Evolutionary conservation across 2,329 filamentous ascomycete genomes (phyloP).

Genomic region (Neofusicoccum sp.): DNA sequence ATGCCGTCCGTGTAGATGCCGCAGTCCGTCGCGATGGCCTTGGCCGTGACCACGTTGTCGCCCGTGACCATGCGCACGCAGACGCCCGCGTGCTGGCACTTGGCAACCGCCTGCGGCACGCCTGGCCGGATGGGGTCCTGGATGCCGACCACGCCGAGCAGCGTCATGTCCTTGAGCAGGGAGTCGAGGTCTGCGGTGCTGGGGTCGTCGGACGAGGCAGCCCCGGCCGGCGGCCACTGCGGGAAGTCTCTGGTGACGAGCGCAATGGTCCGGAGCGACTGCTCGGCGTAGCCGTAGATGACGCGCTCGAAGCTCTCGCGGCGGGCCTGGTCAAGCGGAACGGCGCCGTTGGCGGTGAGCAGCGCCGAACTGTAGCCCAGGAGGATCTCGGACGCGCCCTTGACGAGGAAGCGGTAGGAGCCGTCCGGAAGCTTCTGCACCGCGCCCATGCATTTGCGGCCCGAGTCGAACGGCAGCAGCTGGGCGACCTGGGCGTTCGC

Average conservation of each 20-base stretch:
- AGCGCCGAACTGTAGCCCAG: conserved; percentile 30
- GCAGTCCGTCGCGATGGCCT: conserved; percentile 76
- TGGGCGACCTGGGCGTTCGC: conserved; percentile 49
- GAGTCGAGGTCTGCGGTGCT: background rate
- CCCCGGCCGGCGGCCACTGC: conserved; percentile 32
- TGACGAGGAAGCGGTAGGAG: conserved; percentile 52
- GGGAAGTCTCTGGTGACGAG: conserved; percentile 41
- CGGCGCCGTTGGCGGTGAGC: background rate
- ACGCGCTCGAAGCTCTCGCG: conserved; percentile 24
- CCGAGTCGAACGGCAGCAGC: conserved; percentile 56
- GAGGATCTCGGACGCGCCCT: conserved; percentile 59
- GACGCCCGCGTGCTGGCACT: conserved; percentile 74
- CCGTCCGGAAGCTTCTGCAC: conserved; percentile 50
- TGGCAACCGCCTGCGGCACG: conserved; percentile 69
- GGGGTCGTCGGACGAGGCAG: background rate
- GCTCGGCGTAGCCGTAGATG: conserved; percentile 40
- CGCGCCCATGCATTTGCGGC: conserved; percentile 57
- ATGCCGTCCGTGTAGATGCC: conserved; percentile 68
- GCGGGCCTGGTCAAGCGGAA: conserved; percentile 2
- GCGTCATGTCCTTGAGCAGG: conserved; percentile 4
- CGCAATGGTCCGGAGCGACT: conserved; percentile 44
- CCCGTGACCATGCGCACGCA: conserved; percentile 83
- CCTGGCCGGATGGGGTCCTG: conserved; percentile 76
- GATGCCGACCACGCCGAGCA: conserved; percentile 69
- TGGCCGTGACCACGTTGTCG: conserved; percentile 76